A percentile compares a stretch with the other conserved stretches of the same genome.
These are phyloP conservation scores for Trichoderma lentiforme DNA, from an alignment of 2,329 filamentous ascomycete genomes.

Conservation along the genomic window DNA sequence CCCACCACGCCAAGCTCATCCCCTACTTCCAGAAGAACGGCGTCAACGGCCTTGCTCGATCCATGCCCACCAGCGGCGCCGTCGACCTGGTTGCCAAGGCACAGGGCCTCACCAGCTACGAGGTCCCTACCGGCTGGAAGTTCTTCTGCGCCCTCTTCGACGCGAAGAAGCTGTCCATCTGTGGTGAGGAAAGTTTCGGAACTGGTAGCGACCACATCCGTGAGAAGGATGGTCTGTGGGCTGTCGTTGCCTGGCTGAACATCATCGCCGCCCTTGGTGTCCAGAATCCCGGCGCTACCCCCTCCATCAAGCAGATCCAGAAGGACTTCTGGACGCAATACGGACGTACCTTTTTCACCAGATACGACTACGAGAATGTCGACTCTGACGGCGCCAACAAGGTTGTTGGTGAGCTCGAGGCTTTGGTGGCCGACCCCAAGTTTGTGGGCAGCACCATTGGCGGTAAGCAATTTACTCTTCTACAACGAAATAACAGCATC, in stretches of 20 bases:
- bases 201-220: constrained; percentile 98
- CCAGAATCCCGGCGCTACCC: constrained; percentile 72
- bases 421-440: constrained; percentile 67
- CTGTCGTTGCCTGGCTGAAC: constrained; percentile 95
- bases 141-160: constrained; percentile 98
- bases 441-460: constrained; percentile 82
- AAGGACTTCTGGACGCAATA: constrained; percentile 96
- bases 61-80: constrained; percentile 95
- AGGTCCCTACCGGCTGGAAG: constrained; percentile 98
- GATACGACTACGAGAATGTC: constrained; percentile 96
- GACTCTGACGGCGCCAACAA: constrained; percentile 89
- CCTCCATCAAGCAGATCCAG: constrained; percentile 94
- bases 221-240: constrained; percentile 98
- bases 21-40: constrained; percentile 98
- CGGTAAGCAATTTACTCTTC: constrained; percentile 44
- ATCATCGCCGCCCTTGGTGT: constrained; percentile 93
- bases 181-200: constrained; percentile 96
- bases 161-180: constrained; percentile 94
- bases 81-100: constrained; percentile 95
- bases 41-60: constrained; percentile 90
- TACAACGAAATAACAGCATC: constrained; percentile 18
- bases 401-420: constrained; percentile 76
- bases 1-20: constrained; percentile 92
- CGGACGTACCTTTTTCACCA: constrained; percentile 97
- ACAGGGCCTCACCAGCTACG: constrained; percentile 86